Percentiles rank a stretch among this genome's conserved stretches.
phyloP scores from a whole-genome alignment of 2,329 filamentous ascomycete genomes.

The Sordariomycetes sp. region DNA sequence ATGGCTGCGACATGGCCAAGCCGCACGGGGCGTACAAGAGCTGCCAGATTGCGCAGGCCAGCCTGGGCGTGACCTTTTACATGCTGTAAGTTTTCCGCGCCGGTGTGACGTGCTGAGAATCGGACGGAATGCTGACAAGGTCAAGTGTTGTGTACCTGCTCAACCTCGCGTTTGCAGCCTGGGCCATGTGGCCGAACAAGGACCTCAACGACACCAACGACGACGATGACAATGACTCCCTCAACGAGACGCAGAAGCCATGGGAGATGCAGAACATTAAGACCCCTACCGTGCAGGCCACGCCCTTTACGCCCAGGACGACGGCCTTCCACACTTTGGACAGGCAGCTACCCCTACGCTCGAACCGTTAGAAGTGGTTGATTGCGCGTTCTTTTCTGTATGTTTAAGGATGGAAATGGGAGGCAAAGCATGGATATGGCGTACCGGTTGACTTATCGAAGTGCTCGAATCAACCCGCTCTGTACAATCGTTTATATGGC shows the following conservation, averaged over 20 bases:
- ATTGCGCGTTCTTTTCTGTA: no score
- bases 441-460: no score
- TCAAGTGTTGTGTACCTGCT: conserved; percentile 48
- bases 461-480: no score
- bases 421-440: no score
- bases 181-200: conserved; percentile 47
- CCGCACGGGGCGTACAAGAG: conserved; percentile 43
- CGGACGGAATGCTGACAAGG: no score
- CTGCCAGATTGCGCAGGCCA: conserved; percentile 60
- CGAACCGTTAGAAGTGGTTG: no score
- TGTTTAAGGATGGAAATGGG: no score
- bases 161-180: conserved; percentile 50
- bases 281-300: conserved; percentile 4
- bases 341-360: conserved; percentile 43
- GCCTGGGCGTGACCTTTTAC: conserved; percentile 54
- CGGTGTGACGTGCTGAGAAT: background rate
- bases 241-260: conserved; percentile 14
- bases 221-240: conserved; percentile 20
- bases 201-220: conserved; percentile 35
- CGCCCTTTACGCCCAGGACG: conserved; percentile 29
- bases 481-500: no score
- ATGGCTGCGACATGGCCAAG: conserved; percentile 55
- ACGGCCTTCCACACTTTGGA: conserved; percentile 58
- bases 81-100: conserved; percentile 49
- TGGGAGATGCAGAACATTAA: conserved; percentile 51